These are phyloP conservation scores for Podila minutissima DNA, from an alignment of 192 early-diverging fungal genomes.

Conservation along the genomic window DNA sequence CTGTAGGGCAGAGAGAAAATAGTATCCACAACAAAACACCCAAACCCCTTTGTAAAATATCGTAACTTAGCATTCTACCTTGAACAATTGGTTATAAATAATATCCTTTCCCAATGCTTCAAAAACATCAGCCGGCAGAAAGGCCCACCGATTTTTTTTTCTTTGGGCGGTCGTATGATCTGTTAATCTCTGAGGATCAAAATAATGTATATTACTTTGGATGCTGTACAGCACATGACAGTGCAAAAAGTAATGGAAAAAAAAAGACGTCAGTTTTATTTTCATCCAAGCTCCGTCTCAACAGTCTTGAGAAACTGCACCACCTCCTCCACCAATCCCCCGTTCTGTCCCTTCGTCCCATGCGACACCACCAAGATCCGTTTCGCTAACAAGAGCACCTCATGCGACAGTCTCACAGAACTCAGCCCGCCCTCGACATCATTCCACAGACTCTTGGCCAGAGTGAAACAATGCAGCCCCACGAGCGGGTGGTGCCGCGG, in stretches of 20 bases:
- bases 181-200: too few relatives aligned
- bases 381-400: constrained; percentile 17
- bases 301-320: constrained; percentile 34
- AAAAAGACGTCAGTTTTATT: neutral
- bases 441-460: constrained; percentile 62
- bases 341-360: constrained; percentile 23
- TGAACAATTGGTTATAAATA: too few relatives aligned
- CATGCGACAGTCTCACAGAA: constrained; percentile 37
- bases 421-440: constrained; percentile 39
- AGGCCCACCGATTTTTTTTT: too few relatives aligned
- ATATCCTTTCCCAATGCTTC: too few relatives aligned
- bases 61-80: too few relatives aligned
- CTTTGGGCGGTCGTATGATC: too few relatives aligned
- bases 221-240: too few relatives aligned
- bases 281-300: constrained; percentile 25
- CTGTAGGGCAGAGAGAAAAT: neutral
- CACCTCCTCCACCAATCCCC: constrained; percentile 21
- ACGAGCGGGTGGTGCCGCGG: constrained; percentile 60
- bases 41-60: neutral
- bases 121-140: too few relatives aligned
- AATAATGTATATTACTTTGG: too few relatives aligned
- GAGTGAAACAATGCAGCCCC: constrained; percentile 54
- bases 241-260: neutral
- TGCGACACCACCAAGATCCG: constrained; percentile 38
- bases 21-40: neutral